A percentile compares a stretch with the other conserved stretches of the same genome.
phyloP scores from a whole-genome alignment of 345 rosid species.

The Dimocarpus longan region DNA sequence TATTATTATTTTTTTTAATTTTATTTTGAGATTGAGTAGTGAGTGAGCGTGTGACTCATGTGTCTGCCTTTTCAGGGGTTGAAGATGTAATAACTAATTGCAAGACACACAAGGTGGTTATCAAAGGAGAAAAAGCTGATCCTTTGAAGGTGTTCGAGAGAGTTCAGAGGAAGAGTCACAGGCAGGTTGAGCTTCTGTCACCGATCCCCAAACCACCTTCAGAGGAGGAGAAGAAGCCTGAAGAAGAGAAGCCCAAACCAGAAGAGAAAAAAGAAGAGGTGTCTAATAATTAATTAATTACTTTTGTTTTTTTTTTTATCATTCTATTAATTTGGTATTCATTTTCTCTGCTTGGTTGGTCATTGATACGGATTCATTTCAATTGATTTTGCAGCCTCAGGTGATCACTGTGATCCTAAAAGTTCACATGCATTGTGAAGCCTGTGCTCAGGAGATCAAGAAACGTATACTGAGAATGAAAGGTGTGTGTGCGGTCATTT shows the following conservation, averaged over 20 bases:
- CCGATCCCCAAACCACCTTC: constrained; percentile 82
- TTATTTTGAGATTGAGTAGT: background rate
- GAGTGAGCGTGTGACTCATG: background rate
- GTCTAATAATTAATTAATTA: background rate
- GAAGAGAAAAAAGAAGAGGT: constrained; percentile 84
- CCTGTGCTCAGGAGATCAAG: constrained; percentile 83
- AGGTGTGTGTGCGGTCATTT: constrained; percentile 43
- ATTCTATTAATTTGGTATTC: background rate
- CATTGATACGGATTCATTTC: background rate
- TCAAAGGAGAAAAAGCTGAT: constrained; percentile 94
- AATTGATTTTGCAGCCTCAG: constrained; percentile 49
- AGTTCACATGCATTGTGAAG: constrained; percentile 96
- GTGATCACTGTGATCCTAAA: constrained; percentile 66
- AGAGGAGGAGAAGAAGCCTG: constrained; percentile 56
- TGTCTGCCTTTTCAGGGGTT: constrained; percentile 55
- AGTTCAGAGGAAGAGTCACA: constrained; percentile 77
- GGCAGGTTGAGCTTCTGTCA: constrained; percentile 84
- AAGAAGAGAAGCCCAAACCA: constrained; percentile 57
- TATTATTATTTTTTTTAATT: background rate
- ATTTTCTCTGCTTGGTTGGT: background rate
- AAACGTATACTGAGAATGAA: constrained; percentile 88
- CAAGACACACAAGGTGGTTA: constrained; percentile 76
- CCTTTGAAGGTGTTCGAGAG: constrained; percentile 80
- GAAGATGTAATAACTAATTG: constrained; percentile 86
- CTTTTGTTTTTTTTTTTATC: background rate